Base-by-base conservation (phyloP, 2,329 filamentous ascomycete genomes). In the Penicillium sp. region DNA sequence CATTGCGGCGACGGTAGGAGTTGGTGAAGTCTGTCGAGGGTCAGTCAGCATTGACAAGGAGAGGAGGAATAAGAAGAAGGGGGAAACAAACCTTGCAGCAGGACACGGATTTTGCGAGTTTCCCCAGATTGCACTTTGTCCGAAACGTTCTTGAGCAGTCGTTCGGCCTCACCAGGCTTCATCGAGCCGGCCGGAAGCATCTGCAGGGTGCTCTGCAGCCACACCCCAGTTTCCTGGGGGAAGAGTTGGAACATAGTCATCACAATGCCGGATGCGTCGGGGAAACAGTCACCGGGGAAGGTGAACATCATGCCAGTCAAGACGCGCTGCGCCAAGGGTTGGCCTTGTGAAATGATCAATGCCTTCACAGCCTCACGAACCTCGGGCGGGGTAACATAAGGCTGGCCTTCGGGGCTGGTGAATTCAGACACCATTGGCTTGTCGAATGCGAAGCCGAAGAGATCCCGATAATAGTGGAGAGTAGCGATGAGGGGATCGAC, bases 281-380 rank as follows among this genome's bases (percentile, higher is more conserved):
- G 88, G 69, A 97, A 96, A 76, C 92, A 97, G 72, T 97, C 94
- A 42, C 90, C 86, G 0, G 94, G 95, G 77, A 99, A 99, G 0
- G 89, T 95, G 72, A 97, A 97, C 93, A 99, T 97, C 92, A 99
- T 96, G 56, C 94, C 94, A 1, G 92, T 94, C 78, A 99, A 82
- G 54, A 96, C 87, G 60, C 92, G 89, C 75, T 96, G 93, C 7
- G 94, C 87, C 27, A 99, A 80, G 52, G 86, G 78, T 67, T 91
- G 87, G 36, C 94, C 92, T 60, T 92, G 86, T 1, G 81, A 77
- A 2, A 81, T 61, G 22, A 96, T 77, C 49, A 97, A 82, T 56
- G 84, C 82, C 72, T 88, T 90, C 55, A 97, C 88, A 7, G 87
- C 83, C 32, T 81, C 80, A 62, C 86, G 88, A 22, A 96, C 83